Base-by-base conservation (phyloP, 2,329 filamentous ascomycete species). In the Lachnellula occidentalis region DNA sequence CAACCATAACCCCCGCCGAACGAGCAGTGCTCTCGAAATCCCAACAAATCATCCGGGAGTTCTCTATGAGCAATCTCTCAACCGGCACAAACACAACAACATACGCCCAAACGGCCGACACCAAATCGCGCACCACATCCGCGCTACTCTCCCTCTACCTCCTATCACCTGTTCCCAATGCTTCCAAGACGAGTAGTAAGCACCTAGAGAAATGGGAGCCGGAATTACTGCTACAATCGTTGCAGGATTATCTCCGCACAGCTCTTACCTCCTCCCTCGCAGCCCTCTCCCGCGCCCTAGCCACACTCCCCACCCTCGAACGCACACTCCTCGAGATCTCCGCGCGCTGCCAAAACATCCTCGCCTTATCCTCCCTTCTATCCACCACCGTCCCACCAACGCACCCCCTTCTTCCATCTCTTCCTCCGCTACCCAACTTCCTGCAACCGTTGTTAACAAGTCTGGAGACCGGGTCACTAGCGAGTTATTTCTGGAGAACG, bases 401-500 rank as follows among this genome's bases (percentile, higher is more conserved):
- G 0, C 90, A 95, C 64, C 86, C 89, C 0, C 73, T 89, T 1
- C 69, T 92, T 2, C 70, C 73, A 3, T 31, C 57, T 9, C 7
- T 57, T 27, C 4, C 53, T 45, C 61, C 22, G 68, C 67, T 71
- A 19, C 58, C 67, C 3, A 80, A 75, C 54, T 79, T 96, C 42
- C 77, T 96, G 0, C 81, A 86, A 54, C 86, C 86, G 0, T 74
- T 96, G 0, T 79, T 95, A 8, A 75, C 81, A 11, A 78, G 86
- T n/a, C 80, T 99, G 7, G 94, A 97, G 71, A 96, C 91, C 0
- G 83, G 88, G 0, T 94, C 89, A 2, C 75, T 99, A 15, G 84
- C 90, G 1, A 92, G 88, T 0, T 95, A 92, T 70, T 99, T 96
- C 73, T 99, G 94, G 91, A 81, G 94, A 51, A 88, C 87, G 8